Base-by-base conservation (phyloP, 177 flowering plant species). In the Vitis hybrid region DNA sequence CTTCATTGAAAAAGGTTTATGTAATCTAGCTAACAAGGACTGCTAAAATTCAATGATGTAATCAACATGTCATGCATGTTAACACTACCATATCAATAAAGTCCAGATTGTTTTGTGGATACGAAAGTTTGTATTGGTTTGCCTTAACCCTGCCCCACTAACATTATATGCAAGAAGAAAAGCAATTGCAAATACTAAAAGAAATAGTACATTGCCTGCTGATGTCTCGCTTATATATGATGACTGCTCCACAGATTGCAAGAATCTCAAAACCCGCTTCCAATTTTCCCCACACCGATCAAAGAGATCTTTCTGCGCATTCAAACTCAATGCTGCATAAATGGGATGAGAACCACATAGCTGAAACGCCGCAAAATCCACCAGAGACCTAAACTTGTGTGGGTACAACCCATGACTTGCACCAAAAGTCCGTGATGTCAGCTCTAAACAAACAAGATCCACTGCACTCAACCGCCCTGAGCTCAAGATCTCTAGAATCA, bases 261-360 rank as follows among this genome's bases (percentile, higher is more conserved):
- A 80, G 75, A 94, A 92, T 85, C 97, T 83, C 79, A 92, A 63
- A 59, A 91, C 84, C 69, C 89, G 84, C 84, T 94, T 94, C 99
- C 97, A 94, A 55, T 90, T 93, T 76, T 86, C 91, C 29, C 68
- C 49, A 59, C 97, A 91, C 14, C 92, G 80, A 70, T 83, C 83
- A 31, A 86, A 74, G 31, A 91, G 80, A 72, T 81, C 85, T 18
- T 67, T 76, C 69, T 70, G 83, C 12, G 84, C 76, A 66, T 67
- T 74, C 62, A 31, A 45, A 50, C 78, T 55, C 79, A 92, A 64
- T 55, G 81, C 67, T 49, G 62, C 68, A 73, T 79, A 91, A 19
- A 90, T 67, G 1, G 82, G 63, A 72, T 85, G 84, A 0, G 80
- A 74, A 3, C 33, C 73, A 75, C 94, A 90, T 15, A 91, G 82